Base-by-base conservation (phyloP, 1,139 yeast genomes). In the Spathaspora sp. region DNA sequence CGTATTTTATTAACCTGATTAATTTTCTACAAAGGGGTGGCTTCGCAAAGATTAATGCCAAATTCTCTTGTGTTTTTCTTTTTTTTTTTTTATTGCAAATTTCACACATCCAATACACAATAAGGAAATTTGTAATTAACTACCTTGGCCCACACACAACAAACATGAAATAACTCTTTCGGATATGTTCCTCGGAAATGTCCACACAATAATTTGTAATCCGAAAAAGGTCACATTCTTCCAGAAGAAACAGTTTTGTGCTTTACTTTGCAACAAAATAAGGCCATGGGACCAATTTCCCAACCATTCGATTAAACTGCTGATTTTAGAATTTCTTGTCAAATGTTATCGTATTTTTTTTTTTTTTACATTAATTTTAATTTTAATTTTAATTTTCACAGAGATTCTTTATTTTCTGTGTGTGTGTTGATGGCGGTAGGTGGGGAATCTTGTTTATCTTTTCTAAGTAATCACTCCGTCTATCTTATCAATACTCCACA, bases 161-260 rank as follows among this genome's bases (percentile, higher is more conserved):
- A 2, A 29, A 29, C 34, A 29, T 29, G 34, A 29, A 29, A 29
- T 29, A n/a, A 16, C 34, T 8, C 34, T 20, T 20, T n/a, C 34
- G 34, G 34, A 29, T 8, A 29, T 29, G n/a, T 29, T 29, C 34
- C 34, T 29, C 34, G 34, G 34, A 29, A n/a, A 29, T 29, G 34
- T 29, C 34, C 17, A n/a, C 15, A 8, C 16, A n/a, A 6, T n/a
- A n/a, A 4, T 7, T n/a, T n/a, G 15, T 13, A 29, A 8, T n/a
- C n/a, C 9, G 5, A 11, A 25, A 25, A 25, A 8, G 27, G 25
- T 24, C 6, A 24, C 27, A 25, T 25, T 25, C n/a, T 9, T 25
- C 27, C 4, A 25, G n/a, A 25, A 25, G 27, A n/a, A n/a, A 25
- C 27, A 7, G 23, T 20, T 20, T 20, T 20, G 23, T 20, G 23